Base-by-base conservation (phyloP, 768 basidiomycete genomes). In the Sarcodon sp. region DNA sequence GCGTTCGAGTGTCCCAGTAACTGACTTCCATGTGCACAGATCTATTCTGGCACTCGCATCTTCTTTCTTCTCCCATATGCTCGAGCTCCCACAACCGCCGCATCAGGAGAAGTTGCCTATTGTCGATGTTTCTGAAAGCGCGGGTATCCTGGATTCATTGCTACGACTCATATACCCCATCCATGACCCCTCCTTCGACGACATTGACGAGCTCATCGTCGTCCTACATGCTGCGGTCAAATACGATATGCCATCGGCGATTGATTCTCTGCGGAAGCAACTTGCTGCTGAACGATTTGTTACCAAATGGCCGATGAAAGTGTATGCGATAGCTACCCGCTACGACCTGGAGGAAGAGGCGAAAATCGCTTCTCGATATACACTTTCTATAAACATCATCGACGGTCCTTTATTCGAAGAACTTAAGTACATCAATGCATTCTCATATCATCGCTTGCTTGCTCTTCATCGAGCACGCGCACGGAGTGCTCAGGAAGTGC, bases 271-370 rank as follows among this genome's bases (percentile, higher is more conserved):
- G n/a, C 75, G 80, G 46, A 63, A 59, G 39, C 59, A 70, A 21
- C 72, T 86, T 34, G 53, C 80, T 12, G 68, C 75, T 0, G 67
- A 72, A 6, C 59, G 57, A 9, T 81, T 79, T 58, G 58, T 79
- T 13, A 53, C 62, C 34, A 54, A 63, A 11, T 66, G 66, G 10
- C 78, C 85, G 7, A 67, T 69, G 11, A 76, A 80, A 11, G 80
- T 85, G 1, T 87, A 80, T 54, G 81, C 83, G 27, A 76, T 85
- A 37, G 82, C 85, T 1, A 76, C 74, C 50, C 76, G 78, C 4
- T 79, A 73, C 49, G 77, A 79, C 16, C 61, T 87, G 12, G 74
- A 79, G 41, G 72, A 76, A 32, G 83, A 84, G 57, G 76, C 79
- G 9, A 68, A 68, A 49, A 56, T 75, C 43, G 81, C 83, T 5